Evolutionary conservation across 2,329 filamentous ascomycete species (phyloP).

Genomic region (Sclerotinia minor): DNA sequence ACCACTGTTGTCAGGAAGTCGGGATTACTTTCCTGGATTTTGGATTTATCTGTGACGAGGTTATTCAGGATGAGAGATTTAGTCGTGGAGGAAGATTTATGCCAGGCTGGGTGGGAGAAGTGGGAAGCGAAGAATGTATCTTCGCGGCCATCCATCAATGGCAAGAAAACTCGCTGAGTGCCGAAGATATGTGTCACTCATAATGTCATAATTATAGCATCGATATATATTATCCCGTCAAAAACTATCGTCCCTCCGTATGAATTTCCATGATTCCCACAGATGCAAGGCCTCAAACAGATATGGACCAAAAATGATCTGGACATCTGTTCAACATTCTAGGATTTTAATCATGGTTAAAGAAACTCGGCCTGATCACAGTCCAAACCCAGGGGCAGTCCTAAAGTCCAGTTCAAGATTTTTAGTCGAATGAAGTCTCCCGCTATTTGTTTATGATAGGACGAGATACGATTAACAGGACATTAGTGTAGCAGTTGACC

Average conservation of each 20-base stretch:
- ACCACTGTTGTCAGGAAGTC: conserved; percentile 65
- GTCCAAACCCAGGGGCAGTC: too few relatives aligned
- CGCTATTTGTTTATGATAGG: background rate
- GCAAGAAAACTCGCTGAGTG: conserved; percentile 37
- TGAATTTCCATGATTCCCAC: background rate
- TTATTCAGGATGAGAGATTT: conserved; percentile 78
- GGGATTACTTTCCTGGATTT: conserved; percentile 70
- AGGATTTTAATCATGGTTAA: background rate
- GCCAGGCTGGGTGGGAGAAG: conserved; percentile 89
- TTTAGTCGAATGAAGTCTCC: background rate
- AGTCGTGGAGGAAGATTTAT: conserved; percentile 82
- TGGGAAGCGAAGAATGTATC: conserved; percentile 61
- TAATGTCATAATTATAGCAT: background rate
- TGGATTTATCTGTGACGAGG: conserved; percentile 65
- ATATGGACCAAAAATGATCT: background rate
- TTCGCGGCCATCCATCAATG: conserved; percentile 40
- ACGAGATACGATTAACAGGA: background rate
- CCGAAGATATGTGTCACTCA: background rate
- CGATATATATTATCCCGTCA: conserved; percentile 14
- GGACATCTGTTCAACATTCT: background rate
- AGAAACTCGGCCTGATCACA: background rate
- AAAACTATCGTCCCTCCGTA: background rate
- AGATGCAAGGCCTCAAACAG: background rate
- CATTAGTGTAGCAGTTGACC: background rate
- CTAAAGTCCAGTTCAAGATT: background rate